Base-by-base conservation (phyloP, 2,329 filamentous ascomycete genomes). In the Aspergillus sp. region DNA sequence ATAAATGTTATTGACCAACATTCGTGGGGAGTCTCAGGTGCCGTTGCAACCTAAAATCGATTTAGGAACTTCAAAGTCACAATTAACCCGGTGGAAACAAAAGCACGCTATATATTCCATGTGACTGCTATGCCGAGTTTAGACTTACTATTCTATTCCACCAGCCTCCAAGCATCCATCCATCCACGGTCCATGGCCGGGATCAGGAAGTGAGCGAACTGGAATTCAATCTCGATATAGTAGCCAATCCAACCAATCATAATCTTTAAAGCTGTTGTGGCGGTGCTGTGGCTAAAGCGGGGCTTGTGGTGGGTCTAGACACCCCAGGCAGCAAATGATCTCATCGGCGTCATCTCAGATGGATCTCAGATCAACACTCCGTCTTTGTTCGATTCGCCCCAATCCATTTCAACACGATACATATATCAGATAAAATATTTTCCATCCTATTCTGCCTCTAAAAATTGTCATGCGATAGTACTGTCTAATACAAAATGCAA, bases 401-500 rank as follows among this genome's bases (percentile, higher is more conserved):
- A 42, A 20, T 20, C 6, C 34, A 15, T 4, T 37, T 37, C 12
- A 37, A 37, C 34, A 13, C 34, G 15, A 37, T 37, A 42, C 17
- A 42, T 30, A 30, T 30, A 30, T 30, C 27, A 30, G 27, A 19
- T 17, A 19, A n/a, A 13, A 1, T 17, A 20, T 30, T 46, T 30
- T 30, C n/a, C 9, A n/a, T 19, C 5, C n/a, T 50, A 40, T 9
- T 30, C 17, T 15, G 2, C 4, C 2, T 22, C 3, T 13, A 44
- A 6, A 11, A 15, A 27, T 20, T 22, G 40, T 22, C 13, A 48
- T 56, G 42, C 48, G 27, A 24, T 55, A 59, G 58, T 12, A 20
- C 51, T 12, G 22, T n/a, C 6, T 6, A 20, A 20, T 17, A 46
- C 60, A 58, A 59, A 19, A 76, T 78, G 72, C 70, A 79, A 61